Evolutionary conservation across 768 basidiomycete species (phyloP).

Genomic region (Megacollybia marginata): DNA sequence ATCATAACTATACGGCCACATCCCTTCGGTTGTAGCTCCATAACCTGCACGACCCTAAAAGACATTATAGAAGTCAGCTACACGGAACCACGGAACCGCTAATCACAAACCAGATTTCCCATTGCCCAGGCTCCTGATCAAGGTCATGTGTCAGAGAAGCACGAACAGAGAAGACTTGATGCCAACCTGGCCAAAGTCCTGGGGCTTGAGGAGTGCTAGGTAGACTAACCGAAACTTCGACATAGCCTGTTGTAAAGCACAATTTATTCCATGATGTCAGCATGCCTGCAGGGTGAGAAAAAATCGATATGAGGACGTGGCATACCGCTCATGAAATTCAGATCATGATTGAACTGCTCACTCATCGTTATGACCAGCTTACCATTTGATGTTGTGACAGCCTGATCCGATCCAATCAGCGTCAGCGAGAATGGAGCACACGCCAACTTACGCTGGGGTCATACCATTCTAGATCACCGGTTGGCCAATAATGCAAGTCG

Average conservation of each 20-base stretch:
- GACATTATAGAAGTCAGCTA: neutral
- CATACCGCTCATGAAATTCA: constrained; percentile 80
- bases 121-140: constrained; percentile 60
- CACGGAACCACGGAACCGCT: neutral
- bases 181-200: constrained; percentile 82
- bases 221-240: constrained; percentile 79
- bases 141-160: constrained; percentile 4
- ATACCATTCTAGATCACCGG: constrained; percentile 83
- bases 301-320: constrained; percentile 1
- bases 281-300: constrained; percentile 44
- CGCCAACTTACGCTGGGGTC: constrained; percentile 46
- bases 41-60: constrained; percentile 74
- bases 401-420: constrained; percentile 22
- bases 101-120: constrained; percentile 54
- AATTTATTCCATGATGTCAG: constrained; percentile 89
- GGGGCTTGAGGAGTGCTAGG: constrained; percentile 54
- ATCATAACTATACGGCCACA: constrained; percentile 83
- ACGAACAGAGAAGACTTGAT: neutral
- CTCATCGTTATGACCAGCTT: constrained; percentile 77
- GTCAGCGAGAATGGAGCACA: neutral
- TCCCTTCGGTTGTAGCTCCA: constrained; percentile 84
- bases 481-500: constrained; percentile 28
- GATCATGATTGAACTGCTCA: constrained; percentile 61
- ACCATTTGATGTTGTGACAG: constrained; percentile 69
- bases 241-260: constrained; percentile 89